Conservation (phyloP, 2,329 filamentous ascomycete species). For the Pyrenochaeta sp. region DNA sequence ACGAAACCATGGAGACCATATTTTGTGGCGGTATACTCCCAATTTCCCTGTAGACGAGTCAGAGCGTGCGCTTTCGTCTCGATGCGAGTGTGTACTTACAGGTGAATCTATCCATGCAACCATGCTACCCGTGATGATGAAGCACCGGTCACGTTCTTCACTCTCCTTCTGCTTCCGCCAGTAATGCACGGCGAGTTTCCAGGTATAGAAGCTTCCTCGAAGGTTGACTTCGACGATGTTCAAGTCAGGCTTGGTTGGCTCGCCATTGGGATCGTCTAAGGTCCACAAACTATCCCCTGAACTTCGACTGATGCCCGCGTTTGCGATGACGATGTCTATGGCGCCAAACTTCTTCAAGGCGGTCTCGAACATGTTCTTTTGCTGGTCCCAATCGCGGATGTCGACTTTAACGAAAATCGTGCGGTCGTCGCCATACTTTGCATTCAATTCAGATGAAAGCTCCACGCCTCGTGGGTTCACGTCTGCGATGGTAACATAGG, state of each 20-base stretch:
- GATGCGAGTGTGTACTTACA: constrained; percentile 1
- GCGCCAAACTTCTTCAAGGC: constrained; percentile 14
- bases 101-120: constrained; percentile 26
- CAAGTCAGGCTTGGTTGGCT: constrained; percentile 22
- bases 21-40: constrained; percentile 50
- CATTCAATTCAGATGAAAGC: constrained; percentile 40
- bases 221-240: constrained; percentile 24
- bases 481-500: constrained; percentile 47
- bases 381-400: constrained; percentile 27
- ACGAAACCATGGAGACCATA: constrained; percentile 26
- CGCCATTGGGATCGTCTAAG: constrained; percentile 39
- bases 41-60: constrained; percentile 35
- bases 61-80: not conserved
- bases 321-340: constrained; percentile 47
- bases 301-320: constrained; percentile 24
- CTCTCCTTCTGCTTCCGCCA: constrained; percentile 24
- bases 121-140: constrained; percentile 27
- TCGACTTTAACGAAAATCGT: constrained; percentile 23
- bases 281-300: constrained; percentile 59
- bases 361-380: constrained; percentile 21
- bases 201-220: constrained; percentile 22
- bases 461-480: constrained; percentile 33
- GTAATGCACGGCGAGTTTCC: constrained; percentile 28
- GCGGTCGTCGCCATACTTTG: constrained; percentile 22
- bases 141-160: constrained; percentile 21